Conservation (phyloP, 495 filamentous ascomycete species). For the Neurospora sp. region DNA sequence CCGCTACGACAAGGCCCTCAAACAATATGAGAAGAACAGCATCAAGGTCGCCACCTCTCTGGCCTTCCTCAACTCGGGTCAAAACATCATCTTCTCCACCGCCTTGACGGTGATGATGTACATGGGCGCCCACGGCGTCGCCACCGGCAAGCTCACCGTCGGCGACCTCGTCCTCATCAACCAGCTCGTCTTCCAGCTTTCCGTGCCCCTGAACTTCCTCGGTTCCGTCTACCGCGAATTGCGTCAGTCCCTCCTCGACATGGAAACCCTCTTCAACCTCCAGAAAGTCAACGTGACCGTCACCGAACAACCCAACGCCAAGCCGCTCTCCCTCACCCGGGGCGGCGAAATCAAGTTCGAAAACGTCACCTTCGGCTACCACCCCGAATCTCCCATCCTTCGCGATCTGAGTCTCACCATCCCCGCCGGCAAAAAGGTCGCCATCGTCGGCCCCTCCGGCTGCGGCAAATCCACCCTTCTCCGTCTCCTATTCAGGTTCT, state of each 20-base stretch:
- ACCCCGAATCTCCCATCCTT: constrained; percentile 77
- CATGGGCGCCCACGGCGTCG: constrained; percentile 80
- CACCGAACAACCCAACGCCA: constrained; percentile 63
- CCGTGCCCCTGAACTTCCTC: constrained; percentile 90
- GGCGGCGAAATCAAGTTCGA: constrained; percentile 90
- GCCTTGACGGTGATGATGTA: constrained; percentile 99
- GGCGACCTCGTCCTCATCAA: constrained; percentile 98
- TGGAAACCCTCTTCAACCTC: constrained; percentile 98
- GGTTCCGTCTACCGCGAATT: constrained; percentile 94
- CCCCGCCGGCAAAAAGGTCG: constrained; percentile 90
- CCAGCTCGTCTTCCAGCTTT: constrained; percentile 96
- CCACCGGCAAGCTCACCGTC: constrained; percentile 70
- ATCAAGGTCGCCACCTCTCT: constrained; percentile 95
- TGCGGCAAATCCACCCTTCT: constrained; percentile 95
- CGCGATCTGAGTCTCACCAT: constrained; percentile 78
- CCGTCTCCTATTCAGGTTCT: constrained; percentile 84
- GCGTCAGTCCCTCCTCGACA: constrained; percentile 86
- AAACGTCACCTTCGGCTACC: constrained; percentile 91
- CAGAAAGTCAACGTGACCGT: constrained; percentile 93
- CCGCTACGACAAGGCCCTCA: constrained; percentile 80
- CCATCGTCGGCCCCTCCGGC: constrained; percentile 88
- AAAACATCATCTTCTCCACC: constrained; percentile 93
- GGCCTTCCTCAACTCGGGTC: constrained; percentile 91
- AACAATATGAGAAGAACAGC: constrained; percentile 80
- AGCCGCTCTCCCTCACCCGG: constrained; percentile 55